A percentile compares a stretch with the other conserved stretches of the same genome.
Evolutionary conservation across 306 rosid genomes (phyloP).

Genomic region (Aeschynomene evenia): DNA sequence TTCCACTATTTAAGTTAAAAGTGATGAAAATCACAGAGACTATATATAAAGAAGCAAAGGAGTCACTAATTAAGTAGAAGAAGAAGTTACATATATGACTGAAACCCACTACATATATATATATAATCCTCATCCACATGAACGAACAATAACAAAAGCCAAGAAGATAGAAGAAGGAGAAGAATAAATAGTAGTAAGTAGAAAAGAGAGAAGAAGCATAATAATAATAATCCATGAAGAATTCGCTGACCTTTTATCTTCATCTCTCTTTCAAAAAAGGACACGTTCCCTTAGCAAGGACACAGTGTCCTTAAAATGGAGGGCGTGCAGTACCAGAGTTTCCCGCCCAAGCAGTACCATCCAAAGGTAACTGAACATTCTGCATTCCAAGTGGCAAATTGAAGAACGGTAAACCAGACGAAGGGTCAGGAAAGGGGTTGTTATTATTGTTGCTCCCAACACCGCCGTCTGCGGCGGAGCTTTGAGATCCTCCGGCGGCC

Average conservation of each 20-base stretch:
- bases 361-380: constrained; percentile 77
- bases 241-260: constrained; percentile 59
- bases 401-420: constrained; percentile 87
- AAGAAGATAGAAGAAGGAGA: too few species aligned
- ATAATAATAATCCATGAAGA: constrained; percentile 39
- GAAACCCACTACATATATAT: constrained; percentile 28
- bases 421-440: constrained; percentile 71
- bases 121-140: constrained; percentile 24
- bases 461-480: constrained; percentile 30
- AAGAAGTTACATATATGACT: neutral
- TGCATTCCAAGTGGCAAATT: constrained; percentile 90
- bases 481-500: constrained; percentile 35
- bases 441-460: constrained; percentile 34
- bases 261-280: neutral
- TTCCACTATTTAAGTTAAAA: too few species aligned
- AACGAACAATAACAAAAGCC: neutral
- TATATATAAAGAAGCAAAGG: constrained; percentile 36
- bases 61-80: constrained; percentile 22
- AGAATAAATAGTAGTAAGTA: neutral
- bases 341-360: constrained; percentile 48
- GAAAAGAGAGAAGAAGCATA: constrained; percentile 1
- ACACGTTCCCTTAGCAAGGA: neutral
- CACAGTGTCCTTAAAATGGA: constrained; percentile 34
- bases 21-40: constrained; percentile 22
- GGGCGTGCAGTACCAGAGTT: constrained; percentile 47